phyloP scores from a whole-genome alignment of 805 yeast genomes.

The Lipomyces japonicus region DNA sequence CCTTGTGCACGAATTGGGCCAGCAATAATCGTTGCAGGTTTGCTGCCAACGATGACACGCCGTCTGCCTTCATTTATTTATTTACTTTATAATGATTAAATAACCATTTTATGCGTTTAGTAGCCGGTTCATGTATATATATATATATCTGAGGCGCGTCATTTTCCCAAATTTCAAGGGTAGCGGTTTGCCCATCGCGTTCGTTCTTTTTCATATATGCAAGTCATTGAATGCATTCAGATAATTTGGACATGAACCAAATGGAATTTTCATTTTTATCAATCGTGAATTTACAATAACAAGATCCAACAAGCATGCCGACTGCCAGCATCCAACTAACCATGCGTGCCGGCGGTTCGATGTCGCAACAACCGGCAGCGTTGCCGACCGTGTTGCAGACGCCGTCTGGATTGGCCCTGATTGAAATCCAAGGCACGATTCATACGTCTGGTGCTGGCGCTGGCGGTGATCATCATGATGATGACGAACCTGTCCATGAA shows the following conservation, averaged over 20 bases:
- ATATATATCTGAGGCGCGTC: no score
- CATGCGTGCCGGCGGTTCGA: conserved; percentile 7
- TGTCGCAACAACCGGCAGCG: not conserved
- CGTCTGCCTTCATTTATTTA: no score
- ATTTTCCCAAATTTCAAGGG: no score
- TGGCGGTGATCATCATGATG: not conserved
- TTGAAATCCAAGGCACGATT: conserved; percentile 30
- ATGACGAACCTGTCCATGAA: not conserved
- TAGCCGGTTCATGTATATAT: no score
- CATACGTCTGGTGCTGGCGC: conserved; percentile 8
- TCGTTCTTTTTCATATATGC: not conserved
- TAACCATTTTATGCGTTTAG: no score
- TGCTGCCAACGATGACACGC: conserved; percentile 16
- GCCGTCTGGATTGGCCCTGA: conserved; percentile 27
- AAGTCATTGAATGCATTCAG: not conserved
- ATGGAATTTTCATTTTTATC: not conserved
- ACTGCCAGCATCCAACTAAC: conserved; percentile 11
- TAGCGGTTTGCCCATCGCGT: not conserved
- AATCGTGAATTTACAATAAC: no score
- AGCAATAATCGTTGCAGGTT: conserved; percentile 27
- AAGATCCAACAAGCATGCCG: conserved; percentile 19
- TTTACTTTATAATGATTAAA: no score
- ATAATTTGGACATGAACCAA: not conserved
- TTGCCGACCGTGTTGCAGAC: conserved; percentile 24
- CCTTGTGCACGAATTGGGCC: conserved; percentile 30